Conservation (phyloP, 164 flowering plant species). For the Macadamia tetraphylla region DNA sequence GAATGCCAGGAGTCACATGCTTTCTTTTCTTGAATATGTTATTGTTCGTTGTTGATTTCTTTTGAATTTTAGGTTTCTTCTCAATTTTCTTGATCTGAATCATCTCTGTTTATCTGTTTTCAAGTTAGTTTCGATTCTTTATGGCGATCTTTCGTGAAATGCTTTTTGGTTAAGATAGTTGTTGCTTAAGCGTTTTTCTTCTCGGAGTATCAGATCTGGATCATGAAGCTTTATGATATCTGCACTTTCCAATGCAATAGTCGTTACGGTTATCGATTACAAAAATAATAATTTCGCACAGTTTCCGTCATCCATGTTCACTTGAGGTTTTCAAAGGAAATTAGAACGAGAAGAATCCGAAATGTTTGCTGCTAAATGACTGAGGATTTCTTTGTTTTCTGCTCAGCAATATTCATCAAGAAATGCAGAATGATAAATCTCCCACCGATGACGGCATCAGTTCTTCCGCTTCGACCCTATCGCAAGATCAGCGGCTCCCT, state of each 20-base stretch:
- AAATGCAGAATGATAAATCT: conserved; percentile 40
- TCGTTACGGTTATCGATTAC: not conserved
- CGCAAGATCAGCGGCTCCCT: conserved; percentile 4
- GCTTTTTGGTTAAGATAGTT: not conserved
- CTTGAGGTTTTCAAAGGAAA: too few relatives aligned
- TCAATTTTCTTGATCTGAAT: not conserved
- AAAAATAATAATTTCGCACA: not conserved
- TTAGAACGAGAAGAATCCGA: too few relatives aligned
- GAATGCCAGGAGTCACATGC: too few relatives aligned
- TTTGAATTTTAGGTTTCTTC: not conserved
- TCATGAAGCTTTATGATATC: not conserved
- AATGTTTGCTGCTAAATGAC: too few relatives aligned
- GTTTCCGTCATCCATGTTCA: not conserved
- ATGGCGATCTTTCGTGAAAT: not conserved
- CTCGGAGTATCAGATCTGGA: not conserved
- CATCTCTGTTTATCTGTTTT: not conserved
- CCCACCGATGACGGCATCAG: conserved; percentile 19
- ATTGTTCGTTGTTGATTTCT: not conserved
- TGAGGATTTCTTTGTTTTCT: not conserved
- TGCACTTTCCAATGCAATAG: not conserved
- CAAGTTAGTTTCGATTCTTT: not conserved
- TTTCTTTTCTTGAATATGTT: not conserved
- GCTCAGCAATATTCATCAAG: not conserved
- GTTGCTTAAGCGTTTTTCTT: not conserved
- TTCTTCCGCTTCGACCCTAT: not conserved